Conservation (phyloP, 2,329 filamentous ascomycete species). For the Ophiostoma perfectum region DNA sequence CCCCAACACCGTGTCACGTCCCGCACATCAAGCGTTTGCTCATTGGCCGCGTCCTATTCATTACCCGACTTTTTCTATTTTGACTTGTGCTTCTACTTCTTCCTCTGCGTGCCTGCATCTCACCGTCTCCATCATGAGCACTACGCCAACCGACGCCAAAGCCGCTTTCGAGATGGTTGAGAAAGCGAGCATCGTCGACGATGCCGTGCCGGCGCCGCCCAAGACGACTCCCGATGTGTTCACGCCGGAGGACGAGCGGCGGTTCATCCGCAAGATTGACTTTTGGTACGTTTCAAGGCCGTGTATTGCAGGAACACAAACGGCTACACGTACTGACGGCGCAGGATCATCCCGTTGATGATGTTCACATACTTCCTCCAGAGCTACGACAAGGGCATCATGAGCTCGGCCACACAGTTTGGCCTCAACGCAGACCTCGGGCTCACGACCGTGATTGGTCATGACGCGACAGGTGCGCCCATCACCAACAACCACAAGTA, state of each 20-base stretch:
- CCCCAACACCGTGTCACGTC: background rate
- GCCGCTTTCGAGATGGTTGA: background rate
- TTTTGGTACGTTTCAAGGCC: background rate
- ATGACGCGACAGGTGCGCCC: background rate
- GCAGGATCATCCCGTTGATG: conserved; percentile 13
- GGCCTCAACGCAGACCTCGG: conserved; percentile 15
- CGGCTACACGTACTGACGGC: background rate
- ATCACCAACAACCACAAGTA: background rate
- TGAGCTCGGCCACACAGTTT: conserved; percentile 17
- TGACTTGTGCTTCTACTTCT: background rate
- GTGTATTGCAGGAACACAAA: background rate
- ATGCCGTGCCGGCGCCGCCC: background rate
- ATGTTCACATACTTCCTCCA: conserved; percentile 19
- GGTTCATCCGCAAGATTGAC: background rate
- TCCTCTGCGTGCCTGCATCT: background rate
- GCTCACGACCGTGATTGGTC: conserved; percentile 11
- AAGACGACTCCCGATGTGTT: background rate
- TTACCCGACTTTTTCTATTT: no score
- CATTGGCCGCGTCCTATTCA: no score
- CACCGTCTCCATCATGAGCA: background rate
- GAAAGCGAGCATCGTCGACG: no score
- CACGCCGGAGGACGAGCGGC: background rate
- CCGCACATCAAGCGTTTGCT: no score
- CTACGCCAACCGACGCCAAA: background rate
- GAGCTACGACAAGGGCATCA: conserved; percentile 20